Evolutionary conservation across 371 early-diverging fungal species (phyloP), one percentile per base, ranked within the genome.

Genomic region (Syncephalastrum sp.): DNA sequence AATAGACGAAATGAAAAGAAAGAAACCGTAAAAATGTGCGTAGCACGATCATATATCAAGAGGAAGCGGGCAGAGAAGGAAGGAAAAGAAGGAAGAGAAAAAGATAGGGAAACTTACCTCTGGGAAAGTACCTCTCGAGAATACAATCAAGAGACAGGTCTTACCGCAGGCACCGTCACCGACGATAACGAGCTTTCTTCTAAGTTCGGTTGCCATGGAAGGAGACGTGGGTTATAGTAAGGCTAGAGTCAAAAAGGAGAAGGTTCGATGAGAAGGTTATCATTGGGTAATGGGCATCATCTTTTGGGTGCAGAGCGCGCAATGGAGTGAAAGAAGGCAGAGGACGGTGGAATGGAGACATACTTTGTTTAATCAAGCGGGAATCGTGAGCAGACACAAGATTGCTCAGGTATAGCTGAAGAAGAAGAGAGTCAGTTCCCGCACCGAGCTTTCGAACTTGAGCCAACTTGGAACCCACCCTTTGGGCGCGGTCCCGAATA

Each of bases 151-250:
- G 67, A 96, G 79, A 70, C 92, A 92, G 24, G 96, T 97, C 81
- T 97, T 97, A 64, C 96, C 97, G 69, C 94, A 93, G 52, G 93
- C 93, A 80, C 95, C 95, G 66, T 96, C 96, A 50, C 97, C 97
- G 46, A 96, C 94, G 67, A 93, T 91, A 54, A 95, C 96, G 64
- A 96, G 83, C 78, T 96, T 96, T 63, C 93, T 84, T 72, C 94
- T 90, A 70, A 94, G 87, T 76, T 91, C 93, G 53, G 92, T 41
- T 16, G 60, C 15, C 60, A 60, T 60, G 46, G 41, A 48, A 48
- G 7, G 41, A 33, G 47, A 23, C 44, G n/a, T 49, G 57, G 21
- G 27, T 48, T 47, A 33, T 48, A 38, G 21, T 42, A 41, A 15
- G 54, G 17, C 43, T 19, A 24, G 24, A 42, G 42, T 19, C 44